Evolutionary conservation across 2,329 filamentous ascomycete genomes (phyloP), one percentile per base, ranked within the genome.

Genomic region (Chalara sp.): DNA sequence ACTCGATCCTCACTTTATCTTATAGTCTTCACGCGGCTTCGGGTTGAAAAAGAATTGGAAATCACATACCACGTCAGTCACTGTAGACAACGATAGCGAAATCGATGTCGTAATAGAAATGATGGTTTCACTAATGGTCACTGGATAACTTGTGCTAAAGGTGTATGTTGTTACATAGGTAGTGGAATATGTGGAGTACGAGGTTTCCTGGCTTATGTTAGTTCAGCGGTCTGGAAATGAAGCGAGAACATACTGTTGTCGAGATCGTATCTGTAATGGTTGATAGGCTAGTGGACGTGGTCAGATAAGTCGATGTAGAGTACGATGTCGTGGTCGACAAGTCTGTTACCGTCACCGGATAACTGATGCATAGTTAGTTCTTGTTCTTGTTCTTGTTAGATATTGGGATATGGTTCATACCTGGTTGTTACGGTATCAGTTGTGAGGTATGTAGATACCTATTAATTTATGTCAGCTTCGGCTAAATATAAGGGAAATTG

Each of bases 21-120:
- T 21, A 21, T 21, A 21, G 21, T 21, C 21, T 21, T 21, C 21
- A 21, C 21, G 21, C 21, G 21, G 3, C 21, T 21, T 21, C 21
- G 21, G 21, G 21, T 21, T 21, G 2, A 21, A 21, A 21, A 21
- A 21, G 21, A 21, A 21, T 21, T 21, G 21, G 2, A 21, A 21
- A 21, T 21, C 21, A 21, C 21, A 21, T 21, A 21, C 21, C 21
- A 21, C 21, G 21, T 21, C 21, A 21, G 21, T 21, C 21, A 21
- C 21, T 21, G 21, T 21, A 21, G 21, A 21, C 21, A 21, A 21
- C 21, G 21, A 21, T 3, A 21, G 21, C 21, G 21, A 21, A 11
- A 53, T 54, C 11, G 44, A 51, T 7, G 46, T 51, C 1, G 50
- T 49, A 3, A 49, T 28, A 37, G 50, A 49, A 5, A 32, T 51